Percentiles rank a stretch among this genome's conserved stretches.
Conservation (phyloP, 495 filamentous ascomycete species). For the Podospora fimiseda region DNA sequence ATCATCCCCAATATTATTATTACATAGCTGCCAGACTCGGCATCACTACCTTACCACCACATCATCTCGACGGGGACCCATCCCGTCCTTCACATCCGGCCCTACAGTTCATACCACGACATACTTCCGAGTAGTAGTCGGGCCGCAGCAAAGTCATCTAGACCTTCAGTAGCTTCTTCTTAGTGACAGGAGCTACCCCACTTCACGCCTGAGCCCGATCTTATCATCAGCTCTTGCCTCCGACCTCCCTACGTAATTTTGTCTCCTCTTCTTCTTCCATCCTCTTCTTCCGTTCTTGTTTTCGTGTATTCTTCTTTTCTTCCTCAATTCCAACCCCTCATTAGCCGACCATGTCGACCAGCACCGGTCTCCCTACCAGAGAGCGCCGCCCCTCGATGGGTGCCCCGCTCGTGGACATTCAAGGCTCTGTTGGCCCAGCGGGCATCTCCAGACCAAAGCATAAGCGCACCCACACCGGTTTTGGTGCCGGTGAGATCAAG, state of each 20-base stretch:
- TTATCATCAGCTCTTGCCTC: background rate
- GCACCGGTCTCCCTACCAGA: slow-evolving; percentile 29
- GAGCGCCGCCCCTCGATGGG: slow-evolving; percentile 68
- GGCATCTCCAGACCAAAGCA: slow-evolving; percentile 79
- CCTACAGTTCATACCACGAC: background rate
- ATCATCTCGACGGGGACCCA: too few relatives aligned
- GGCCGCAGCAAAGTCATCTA: background rate
- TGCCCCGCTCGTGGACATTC: slow-evolving; percentile 73
- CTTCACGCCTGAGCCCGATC: background rate
- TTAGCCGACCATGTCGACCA: slow-evolving; percentile 30
- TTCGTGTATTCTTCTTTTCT: background rate
- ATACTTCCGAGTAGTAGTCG: background rate
- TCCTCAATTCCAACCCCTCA: background rate
- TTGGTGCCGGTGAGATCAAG: slow-evolving; percentile 87
- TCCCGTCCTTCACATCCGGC: too few relatives aligned
- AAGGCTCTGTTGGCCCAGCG: slow-evolving; percentile 71
- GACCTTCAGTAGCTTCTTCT: background rate
- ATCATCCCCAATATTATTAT: too few relatives aligned
- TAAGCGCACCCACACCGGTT: slow-evolving; percentile 87
- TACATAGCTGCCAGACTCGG: too few relatives aligned
- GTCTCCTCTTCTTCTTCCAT: background rate
- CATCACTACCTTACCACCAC: too few relatives aligned
- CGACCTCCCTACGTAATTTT: slow-evolving; percentile 1
- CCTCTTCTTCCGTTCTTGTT: background rate
- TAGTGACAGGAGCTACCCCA: slow-evolving; percentile 6